These are phyloP conservation scores for Irpex sp. DNA, from an alignment of 1,284 basidiomycete genomes.

Conservation along the genomic window DNA sequence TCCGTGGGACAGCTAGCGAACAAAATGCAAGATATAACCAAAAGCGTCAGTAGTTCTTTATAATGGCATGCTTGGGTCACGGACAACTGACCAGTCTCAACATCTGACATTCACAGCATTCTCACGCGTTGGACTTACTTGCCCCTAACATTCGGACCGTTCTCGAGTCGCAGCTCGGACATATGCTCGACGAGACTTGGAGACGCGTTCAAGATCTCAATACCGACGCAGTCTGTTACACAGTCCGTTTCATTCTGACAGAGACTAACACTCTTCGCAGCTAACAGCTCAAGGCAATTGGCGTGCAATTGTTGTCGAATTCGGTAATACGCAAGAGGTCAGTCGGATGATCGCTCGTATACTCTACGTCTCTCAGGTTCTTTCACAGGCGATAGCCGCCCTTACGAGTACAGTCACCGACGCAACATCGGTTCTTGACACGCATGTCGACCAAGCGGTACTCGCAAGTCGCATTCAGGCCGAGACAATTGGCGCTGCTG, in stretches of 20 bases:
- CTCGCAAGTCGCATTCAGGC: slow-evolving; percentile 31
- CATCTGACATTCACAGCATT: not conserved
- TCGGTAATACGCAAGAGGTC: slow-evolving; percentile 29
- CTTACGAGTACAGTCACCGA: not conserved
- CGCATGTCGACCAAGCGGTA: slow-evolving; percentile 19
- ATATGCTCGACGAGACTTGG: slow-evolving; percentile 9
- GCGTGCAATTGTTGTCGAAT: slow-evolving; percentile 20
- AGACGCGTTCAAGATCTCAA: slow-evolving; percentile 12
- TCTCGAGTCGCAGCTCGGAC: not conserved
- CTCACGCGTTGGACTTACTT: not conserved
- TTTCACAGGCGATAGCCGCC: not conserved
- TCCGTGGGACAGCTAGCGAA: no score
- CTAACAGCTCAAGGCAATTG: slow-evolving; percentile 20
- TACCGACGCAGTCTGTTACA: slow-evolving; percentile 12
- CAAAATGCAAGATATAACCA: no score
- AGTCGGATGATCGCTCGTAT: not conserved
- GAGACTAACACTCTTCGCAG: not conserved
- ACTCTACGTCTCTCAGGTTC: not conserved
- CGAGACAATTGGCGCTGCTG: slow-evolving; percentile 32
- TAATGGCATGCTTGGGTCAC: no score
- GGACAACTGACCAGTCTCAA: not conserved
- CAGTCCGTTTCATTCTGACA: slow-evolving; percentile 21
- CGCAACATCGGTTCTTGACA: not conserved
- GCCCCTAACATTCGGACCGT: not conserved
- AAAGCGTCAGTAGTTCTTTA: no score